Evolutionary conservation across 2,329 filamentous ascomycete genomes (phyloP).

Genomic region (Incumbomyces delicatus): DNA sequence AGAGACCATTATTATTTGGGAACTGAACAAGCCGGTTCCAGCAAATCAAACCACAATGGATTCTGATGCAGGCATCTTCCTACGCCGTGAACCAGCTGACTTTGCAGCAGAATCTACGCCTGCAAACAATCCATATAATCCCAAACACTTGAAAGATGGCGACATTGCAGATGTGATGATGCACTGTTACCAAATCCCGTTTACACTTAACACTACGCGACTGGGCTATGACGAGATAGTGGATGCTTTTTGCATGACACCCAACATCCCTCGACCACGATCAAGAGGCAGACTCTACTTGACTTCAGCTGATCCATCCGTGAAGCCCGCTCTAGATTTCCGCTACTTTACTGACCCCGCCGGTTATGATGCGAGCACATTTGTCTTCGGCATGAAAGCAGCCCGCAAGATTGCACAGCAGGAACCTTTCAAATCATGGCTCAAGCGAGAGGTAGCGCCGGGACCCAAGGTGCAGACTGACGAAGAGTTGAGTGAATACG

Average conservation of each 20-base stretch:
- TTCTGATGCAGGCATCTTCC: conserved; percentile 79
- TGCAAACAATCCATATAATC: conserved; percentile 33
- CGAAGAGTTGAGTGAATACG: conserved; percentile 73
- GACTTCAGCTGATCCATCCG: conserved; percentile 61
- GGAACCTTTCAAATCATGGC: conserved; percentile 70
- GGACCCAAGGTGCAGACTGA: conserved; percentile 65
- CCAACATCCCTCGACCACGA: conserved; percentile 76
- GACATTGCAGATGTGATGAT: conserved; percentile 83
- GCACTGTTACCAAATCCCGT: conserved; percentile 94
- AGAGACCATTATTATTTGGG: conserved; percentile 61
- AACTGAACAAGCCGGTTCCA: conserved; percentile 69
- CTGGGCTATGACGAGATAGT: conserved; percentile 63
- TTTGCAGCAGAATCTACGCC: conserved; percentile 46
- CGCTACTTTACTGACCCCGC: conserved; percentile 81
- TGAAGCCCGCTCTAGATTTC: conserved; percentile 80
- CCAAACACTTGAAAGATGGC: conserved; percentile 50
- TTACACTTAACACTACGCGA: conserved; percentile 73
- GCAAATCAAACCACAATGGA: conserved; percentile 81
- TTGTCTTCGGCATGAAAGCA: conserved; percentile 66
- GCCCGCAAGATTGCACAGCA: conserved; percentile 68
- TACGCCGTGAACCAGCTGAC: conserved; percentile 65
- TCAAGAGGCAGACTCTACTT: conserved; percentile 70
- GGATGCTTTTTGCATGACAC: conserved; percentile 87
- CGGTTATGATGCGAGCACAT: conserved; percentile 73
- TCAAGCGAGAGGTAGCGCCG: conserved; percentile 72